Evolutionary conservation across 129 eudicot genomes (phyloP).

Genomic region (Flaveria bidentis): DNA sequence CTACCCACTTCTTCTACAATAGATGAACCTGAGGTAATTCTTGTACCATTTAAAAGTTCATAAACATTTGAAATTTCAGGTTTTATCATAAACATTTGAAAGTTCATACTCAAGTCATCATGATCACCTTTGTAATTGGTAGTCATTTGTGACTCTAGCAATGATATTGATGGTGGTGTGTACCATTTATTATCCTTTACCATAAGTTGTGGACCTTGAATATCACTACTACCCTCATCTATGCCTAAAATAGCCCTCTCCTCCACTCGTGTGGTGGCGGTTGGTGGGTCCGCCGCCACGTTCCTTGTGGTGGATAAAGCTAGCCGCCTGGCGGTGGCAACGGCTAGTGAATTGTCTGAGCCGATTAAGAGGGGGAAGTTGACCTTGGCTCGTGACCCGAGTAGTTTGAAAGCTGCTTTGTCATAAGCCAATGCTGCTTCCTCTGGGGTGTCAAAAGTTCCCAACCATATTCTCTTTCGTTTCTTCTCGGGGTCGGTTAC

Average conservation of each 20-base stretch:
- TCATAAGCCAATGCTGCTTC: constrained; percentile 40
- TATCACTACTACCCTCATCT: neutral
- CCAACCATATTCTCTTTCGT: constrained; percentile 39
- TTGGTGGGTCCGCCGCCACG: neutral
- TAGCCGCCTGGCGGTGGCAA: constrained; percentile 11
- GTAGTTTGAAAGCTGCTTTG: constrained; percentile 38
- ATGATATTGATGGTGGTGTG: neutral
- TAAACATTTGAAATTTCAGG: neutral
- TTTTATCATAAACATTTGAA: constrained; percentile 19
- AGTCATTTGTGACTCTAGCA: constrained; percentile 1
- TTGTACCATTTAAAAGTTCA: constrained; percentile 27
- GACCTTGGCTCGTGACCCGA: constrained; percentile 41
- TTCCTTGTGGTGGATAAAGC: constrained; percentile 14
- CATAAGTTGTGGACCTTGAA: neutral
- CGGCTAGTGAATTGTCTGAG: constrained; percentile 10
- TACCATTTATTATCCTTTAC: neutral
- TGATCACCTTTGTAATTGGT: neutral
- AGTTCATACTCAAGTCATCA: neutral
- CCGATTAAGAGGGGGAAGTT: constrained; percentile 38
- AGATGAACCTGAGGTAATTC: neutral
- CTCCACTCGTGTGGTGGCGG: neutral
- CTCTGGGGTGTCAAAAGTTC: constrained; percentile 35
- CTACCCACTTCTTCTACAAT: constrained; percentile 18
- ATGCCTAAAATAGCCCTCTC: too few species aligned
- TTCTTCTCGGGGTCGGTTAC: constrained; percentile 33